Base-by-base conservation (phyloP, 768 basidiomycete genomes). In the Sporobolomyces roseus region DNA sequence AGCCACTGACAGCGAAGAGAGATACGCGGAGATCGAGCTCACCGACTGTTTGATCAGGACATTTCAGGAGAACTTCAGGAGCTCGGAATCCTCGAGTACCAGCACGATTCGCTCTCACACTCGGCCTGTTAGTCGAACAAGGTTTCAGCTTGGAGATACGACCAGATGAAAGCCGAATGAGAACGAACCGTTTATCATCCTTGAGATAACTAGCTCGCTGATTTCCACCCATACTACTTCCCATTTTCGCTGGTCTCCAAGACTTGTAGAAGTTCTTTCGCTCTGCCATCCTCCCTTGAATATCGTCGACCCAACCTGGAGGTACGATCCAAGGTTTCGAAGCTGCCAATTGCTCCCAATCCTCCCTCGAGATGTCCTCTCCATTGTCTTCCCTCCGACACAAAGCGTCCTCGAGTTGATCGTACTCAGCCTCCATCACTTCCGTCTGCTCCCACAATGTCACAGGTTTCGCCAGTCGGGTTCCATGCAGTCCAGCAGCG, bases 51-150 rank as follows among this genome's bases (percentile, higher is more conserved):
- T 99, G 96, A 74, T 91, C 88, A 5, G 85, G 85, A 74, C 96
- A 99, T 78, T 98, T 99, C 46, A 99, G 78, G 43, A 99, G 79
- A 3, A 99, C 94, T 75, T 99, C 96, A 0, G 96, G 96, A 2
- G 96, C 93, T 65, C 96, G 85, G 78, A 99, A 99, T 0, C 96
- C 96, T 75, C 96, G 81, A 17, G 96, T 99, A 5, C 96, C 96
- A 2, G 96, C 96, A 54, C 96, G 85, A 77, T 97, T 98, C 4
- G 96, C 93, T 78, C 93, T 93, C 60, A 90, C 88, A 45, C 83
- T 81, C 1, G 90, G 89, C 72, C 90, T 89, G 64, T 13, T 50
- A 5, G n/a, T n/a, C 7, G 33, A 38, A 17, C n/a, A n/a, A n/a
- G n/a, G n/a, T n/a, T n/a, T n/a, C n/a, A n/a, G n/a, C n/a, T n/a